Evolutionary conservation across 352 stramenopile genomes (phyloP).

Genomic region (Pythium biforme): DNA sequence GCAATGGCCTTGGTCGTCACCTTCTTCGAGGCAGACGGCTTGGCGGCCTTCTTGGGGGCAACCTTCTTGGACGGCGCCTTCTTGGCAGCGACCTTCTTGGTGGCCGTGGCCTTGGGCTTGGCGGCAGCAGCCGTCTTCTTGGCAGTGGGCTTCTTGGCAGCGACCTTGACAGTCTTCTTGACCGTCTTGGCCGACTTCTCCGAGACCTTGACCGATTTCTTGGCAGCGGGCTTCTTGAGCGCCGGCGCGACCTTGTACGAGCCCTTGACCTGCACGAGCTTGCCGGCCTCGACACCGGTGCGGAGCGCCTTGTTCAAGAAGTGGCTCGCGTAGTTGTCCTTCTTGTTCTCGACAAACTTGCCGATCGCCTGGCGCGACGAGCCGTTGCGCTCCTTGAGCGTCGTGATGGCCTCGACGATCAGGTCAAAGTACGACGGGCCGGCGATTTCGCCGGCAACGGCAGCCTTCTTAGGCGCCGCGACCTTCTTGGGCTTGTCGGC

Average conservation of each 20-base stretch:
- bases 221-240: conserved; percentile 64
- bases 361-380: conserved; percentile 90
- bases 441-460: conserved; percentile 29
- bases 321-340: conserved; percentile 78
- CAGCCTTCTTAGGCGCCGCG: conserved; percentile 30
- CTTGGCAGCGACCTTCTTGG: conserved; percentile 72
- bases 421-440: conserved; percentile 87
- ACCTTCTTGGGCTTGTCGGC: background rate
- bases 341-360: conserved; percentile 88
- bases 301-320: conserved; percentile 90
- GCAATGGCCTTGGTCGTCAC: conserved; percentile 29
- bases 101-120: conserved; percentile 31
- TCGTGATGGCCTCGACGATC: conserved; percentile 88
- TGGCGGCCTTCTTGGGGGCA: conserved; percentile 32
- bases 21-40: conserved; percentile 34
- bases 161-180: conserved; percentile 50
- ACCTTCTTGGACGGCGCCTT: conserved; percentile 67
- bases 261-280: conserved; percentile 87
- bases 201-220: conserved; percentile 65
- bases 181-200: conserved; percentile 35
- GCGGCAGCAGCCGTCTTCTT: conserved; percentile 50
- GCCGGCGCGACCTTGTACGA: conserved; percentile 78
- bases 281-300: conserved; percentile 81
- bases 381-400: conserved; percentile 92
- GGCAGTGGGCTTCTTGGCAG: conserved; percentile 22